Evolutionary conservation across 331 rosid genomes (phyloP), one percentile per base, ranked within the genome.

Genomic region (Acacia pycnantha): DNA sequence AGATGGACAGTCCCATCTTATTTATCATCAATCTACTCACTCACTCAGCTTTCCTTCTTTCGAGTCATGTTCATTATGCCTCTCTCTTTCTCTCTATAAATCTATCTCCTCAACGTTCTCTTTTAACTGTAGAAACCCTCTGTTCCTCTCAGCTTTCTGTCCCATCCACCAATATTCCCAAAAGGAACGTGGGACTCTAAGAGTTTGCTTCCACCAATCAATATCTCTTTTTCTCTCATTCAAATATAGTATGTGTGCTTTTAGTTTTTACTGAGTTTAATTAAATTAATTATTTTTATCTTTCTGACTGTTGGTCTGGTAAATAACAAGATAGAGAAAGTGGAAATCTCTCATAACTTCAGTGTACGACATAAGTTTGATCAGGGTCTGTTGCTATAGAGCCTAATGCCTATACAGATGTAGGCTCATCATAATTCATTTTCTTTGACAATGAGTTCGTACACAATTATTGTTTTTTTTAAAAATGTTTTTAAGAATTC

Each of bases 101-200:
- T 61, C 69, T 26, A 19, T 70, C 77, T 73, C 12, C 77, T 84
- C 78, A 89, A 79, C 82, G 97, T 89, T 87, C 97, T 89, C 93
- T 78, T 80, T 82, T 37, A 56, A 93, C 99, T 93, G 92, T 95
- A 56, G 88, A 81, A 81, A 89, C 93, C 97, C 89, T 92, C 98
- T 95, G 99, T 95, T 92, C 97, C 91, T 88, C 94, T 88, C 94
- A 90, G 86, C 99, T 93, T 93, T 95, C 99, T 95, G 98, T 95
- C 98, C 96, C 98, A 92, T 95, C 99, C 92, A 89, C 93, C 83
- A 88, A 90, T 86, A 91, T 88, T 87, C 96, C 97, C 95, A 81
- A 90, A 89, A 81, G 80, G 91, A 90, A 93, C 90, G 92, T 88
- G 96, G 94, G 93, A 88, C 93, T 87, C 90, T 1, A 80, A 44